These are phyloP conservation scores for Colletotrichum musicola DNA, from an alignment of 2,329 filamentous ascomycete species.

Conservation along the genomic window DNA sequence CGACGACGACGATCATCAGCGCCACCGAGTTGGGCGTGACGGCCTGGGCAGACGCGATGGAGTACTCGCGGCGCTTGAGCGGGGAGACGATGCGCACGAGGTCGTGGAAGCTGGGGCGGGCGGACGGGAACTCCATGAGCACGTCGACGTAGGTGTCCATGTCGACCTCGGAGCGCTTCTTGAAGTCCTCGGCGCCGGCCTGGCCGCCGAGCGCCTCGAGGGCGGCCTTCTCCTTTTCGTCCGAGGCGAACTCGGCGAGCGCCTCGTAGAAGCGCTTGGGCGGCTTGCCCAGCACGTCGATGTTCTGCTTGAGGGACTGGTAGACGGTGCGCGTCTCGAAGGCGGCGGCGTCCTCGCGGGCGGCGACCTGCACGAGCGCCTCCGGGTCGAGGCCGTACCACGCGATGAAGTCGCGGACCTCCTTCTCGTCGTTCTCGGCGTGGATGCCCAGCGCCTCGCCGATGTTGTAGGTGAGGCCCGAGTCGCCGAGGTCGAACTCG, in stretches of 20 bases:
- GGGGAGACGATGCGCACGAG: slow-evolving; percentile 88
- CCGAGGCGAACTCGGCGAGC: slow-evolving; percentile 85
- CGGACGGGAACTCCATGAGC: slow-evolving; percentile 89
- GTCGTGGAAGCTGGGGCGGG: slow-evolving; percentile 89
- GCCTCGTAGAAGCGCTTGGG: slow-evolving; percentile 98
- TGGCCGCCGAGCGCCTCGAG: slow-evolving; percentile 81
- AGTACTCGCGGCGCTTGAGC: slow-evolving; percentile 97
- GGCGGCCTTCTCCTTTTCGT: slow-evolving; percentile 85
- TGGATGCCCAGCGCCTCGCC: slow-evolving; percentile 97
- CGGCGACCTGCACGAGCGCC: slow-evolving; percentile 91
- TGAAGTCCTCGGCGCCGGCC: slow-evolving; percentile 90
- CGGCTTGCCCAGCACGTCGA: slow-evolving; percentile 96
- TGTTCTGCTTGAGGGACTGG: slow-evolving; percentile 90
- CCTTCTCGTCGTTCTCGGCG: slow-evolving; percentile 86
- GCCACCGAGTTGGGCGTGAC: slow-evolving; percentile 91
- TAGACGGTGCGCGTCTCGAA: slow-evolving; percentile 92
- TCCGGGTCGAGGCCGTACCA: slow-evolving; percentile 88
- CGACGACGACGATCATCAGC: slow-evolving; percentile 96
- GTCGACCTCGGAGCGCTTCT: slow-evolving; percentile 90
- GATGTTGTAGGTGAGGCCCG: slow-evolving; percentile 95
- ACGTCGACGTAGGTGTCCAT: slow-evolving; percentile 92
- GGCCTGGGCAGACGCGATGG: slow-evolving; percentile 97
- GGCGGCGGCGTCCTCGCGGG: slow-evolving; percentile 79
- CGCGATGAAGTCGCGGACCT: slow-evolving; percentile 87
- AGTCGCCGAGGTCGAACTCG: slow-evolving; percentile 93